Conservation (phyloP, 352 stramenopile genomes). For the Phytophthora citricola region DNA sequence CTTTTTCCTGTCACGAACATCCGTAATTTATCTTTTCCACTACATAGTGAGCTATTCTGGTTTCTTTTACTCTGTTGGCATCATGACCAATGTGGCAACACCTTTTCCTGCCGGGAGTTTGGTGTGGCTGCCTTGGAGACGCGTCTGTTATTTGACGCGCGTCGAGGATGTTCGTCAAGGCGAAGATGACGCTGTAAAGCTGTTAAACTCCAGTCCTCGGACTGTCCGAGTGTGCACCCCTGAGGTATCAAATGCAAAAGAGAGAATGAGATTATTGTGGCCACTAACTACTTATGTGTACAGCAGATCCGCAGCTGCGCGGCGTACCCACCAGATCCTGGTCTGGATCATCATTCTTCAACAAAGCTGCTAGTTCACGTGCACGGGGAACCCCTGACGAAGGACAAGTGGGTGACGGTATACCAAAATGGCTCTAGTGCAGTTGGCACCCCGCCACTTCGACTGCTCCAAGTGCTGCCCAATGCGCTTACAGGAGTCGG, state of each 20-base stretch:
- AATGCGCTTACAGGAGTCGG: conserved; percentile 43
- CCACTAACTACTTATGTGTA: no score
- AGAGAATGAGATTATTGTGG: no score
- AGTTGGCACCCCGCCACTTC: conserved; percentile 26
- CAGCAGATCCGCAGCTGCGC: no score
- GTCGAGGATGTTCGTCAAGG: conserved; percentile 30
- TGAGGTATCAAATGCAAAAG: no score
- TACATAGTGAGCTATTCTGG: neutral
- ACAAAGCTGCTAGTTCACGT: conserved; percentile 38
- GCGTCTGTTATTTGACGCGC: conserved; percentile 58
- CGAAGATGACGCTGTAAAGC: conserved; percentile 21
- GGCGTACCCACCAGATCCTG: no score
- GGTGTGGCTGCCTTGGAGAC: conserved; percentile 51
- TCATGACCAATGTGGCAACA: conserved; percentile 7
- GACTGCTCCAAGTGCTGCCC: conserved; percentile 35
- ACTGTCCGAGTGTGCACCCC: no score
- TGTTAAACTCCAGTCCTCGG: no score
- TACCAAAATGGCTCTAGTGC: conserved; percentile 8
- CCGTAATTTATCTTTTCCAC: no score
- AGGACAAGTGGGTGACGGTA: conserved; percentile 56
- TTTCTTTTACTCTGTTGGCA: neutral
- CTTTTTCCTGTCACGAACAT: no score
- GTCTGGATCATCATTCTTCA: no score
- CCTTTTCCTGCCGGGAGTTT: conserved; percentile 27
- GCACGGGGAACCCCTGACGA: conserved; percentile 51